Base-by-base conservation (phyloP, 228 moss, liverwort and hornwort species). In the Sphagnum fallax region DNA sequence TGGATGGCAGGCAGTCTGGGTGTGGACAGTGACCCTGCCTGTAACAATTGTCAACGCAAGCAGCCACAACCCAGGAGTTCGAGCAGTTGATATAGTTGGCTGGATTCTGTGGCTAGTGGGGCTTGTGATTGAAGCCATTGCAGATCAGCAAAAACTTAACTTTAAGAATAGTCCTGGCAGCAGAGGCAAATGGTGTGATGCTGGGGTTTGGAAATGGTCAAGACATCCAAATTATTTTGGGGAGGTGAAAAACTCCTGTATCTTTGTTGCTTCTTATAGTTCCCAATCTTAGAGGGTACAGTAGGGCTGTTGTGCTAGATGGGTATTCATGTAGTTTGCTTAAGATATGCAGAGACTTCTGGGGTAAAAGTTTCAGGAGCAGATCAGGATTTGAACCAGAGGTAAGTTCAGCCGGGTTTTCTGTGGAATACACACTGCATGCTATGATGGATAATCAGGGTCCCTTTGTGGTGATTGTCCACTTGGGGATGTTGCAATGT, bases 11-110 rank as follows among this genome's bases (percentile, higher is more conserved):
- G 95, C 80, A 48, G 75, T 96, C 65, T 96, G 95, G 95, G 86
- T 89, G 62, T 96, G 95, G 92, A 86, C 89, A 52, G 92, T 96
- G 48, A 85, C 82, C 9, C 78, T 88, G 53, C 82, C 88, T 51
- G 49, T 82, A 57, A 88, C 85, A 52, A 74, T 88, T 52, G 80
- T 78, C 61, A 88, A 88, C 58, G 88, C 75, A 67, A 83, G 81
- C 71, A 72, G 74, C 64, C 87, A 76, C 60, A 76, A 83, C 65
- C 83, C 87, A 63, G 77, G 48, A 52, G 66, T 87, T 52, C 76
- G 70, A 72, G 69, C 67, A 48, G 74, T 74, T 62, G 87, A 87
- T 71, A 68, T 87, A 10, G 63, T 83, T 62, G 87, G 87, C 52
- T 85, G 88, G 85, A 12, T 64, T 48, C 73, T 88, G 80, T 88